phyloP scores from a whole-genome alignment of 2,329 filamentous ascomycete genomes.

The Seiridium unicorne region DNA sequence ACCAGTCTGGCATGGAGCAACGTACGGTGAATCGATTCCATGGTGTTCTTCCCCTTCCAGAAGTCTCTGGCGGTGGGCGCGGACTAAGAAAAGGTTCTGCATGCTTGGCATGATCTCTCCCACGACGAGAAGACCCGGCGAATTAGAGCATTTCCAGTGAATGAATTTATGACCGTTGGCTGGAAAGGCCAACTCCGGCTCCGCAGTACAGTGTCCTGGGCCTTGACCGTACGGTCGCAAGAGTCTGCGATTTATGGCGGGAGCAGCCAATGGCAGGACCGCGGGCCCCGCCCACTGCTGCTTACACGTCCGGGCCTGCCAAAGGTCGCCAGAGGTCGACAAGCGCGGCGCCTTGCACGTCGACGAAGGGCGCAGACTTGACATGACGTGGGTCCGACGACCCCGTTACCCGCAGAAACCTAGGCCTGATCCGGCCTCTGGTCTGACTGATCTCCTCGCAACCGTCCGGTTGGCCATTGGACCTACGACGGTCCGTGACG shows the following conservation, averaged over 20 bases:
- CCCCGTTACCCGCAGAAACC: not conserved
- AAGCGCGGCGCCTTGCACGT: slow-evolving; percentile 26
- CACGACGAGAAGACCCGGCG: not conserved
- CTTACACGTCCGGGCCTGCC: not conserved
- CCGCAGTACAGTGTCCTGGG: slow-evolving; percentile 1
- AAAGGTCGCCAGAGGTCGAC: not conserved
- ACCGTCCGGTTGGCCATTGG: not conserved
- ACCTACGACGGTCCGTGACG: not conserved
- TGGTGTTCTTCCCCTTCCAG: no score
- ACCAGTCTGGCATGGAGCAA: not conserved
- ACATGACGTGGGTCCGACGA: slow-evolving; percentile 20
- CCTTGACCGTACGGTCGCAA: slow-evolving; percentile 3
- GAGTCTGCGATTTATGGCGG: not conserved
- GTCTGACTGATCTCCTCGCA: slow-evolving; percentile 1
- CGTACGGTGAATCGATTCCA: not conserved
- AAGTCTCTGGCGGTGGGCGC: not conserved
- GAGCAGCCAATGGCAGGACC: not conserved
- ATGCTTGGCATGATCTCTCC: not conserved
- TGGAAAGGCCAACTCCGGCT: not conserved
- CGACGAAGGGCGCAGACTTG: slow-evolving; percentile 38
- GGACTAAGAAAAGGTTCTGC: not conserved
- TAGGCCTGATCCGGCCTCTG: not conserved
- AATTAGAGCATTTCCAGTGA: not conserved
- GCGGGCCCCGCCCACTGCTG: no score
- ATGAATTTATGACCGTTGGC: not conserved